phyloP scores from a whole-genome alignment of 768 basidiomycete genomes.

The Gymnopilus dilepis region DNA sequence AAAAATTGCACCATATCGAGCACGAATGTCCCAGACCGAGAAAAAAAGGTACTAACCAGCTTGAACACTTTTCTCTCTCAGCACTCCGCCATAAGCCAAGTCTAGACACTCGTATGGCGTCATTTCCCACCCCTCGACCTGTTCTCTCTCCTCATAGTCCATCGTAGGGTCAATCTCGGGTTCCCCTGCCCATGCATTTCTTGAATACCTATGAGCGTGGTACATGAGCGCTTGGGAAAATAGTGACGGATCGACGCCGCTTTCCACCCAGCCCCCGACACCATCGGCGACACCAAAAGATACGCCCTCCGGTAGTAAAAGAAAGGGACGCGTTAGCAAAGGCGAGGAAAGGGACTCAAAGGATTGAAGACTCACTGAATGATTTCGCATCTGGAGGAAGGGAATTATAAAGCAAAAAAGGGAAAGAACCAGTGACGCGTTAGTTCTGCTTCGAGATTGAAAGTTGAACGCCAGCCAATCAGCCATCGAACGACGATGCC shows the following conservation, averaged over 20 bases:
- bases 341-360: slow-evolving; percentile 28
- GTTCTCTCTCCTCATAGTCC: slow-evolving; percentile 69
- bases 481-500: neutral
- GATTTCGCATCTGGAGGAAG: slow-evolving; percentile 67
- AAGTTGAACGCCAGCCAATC: neutral
- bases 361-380: slow-evolving; percentile 63
- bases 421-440: slow-evolving; percentile 17
- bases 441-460: neutral
- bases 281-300: slow-evolving; percentile 90
- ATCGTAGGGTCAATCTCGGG: slow-evolving; percentile 82
- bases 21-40: neutral
- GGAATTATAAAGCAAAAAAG: neutral
- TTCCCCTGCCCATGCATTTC: slow-evolving; percentile 80
- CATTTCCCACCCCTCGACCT: slow-evolving; percentile 79
- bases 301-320: slow-evolving; percentile 60
- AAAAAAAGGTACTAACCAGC: slow-evolving; percentile 53
- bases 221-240: slow-evolving; percentile 94
- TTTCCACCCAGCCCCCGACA: slow-evolving; percentile 89
- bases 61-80: slow-evolving; percentile 67
- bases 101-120: slow-evolving; percentile 74
- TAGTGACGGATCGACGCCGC: slow-evolving; percentile 84
- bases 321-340: slow-evolving; percentile 19
- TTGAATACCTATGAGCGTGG: slow-evolving; percentile 75
- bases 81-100: slow-evolving; percentile 71
- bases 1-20: neutral